These are phyloP conservation scores for Neurospora sp. DNA, from an alignment of 2,329 filamentous ascomycete species.

Conservation along the genomic window DNA sequence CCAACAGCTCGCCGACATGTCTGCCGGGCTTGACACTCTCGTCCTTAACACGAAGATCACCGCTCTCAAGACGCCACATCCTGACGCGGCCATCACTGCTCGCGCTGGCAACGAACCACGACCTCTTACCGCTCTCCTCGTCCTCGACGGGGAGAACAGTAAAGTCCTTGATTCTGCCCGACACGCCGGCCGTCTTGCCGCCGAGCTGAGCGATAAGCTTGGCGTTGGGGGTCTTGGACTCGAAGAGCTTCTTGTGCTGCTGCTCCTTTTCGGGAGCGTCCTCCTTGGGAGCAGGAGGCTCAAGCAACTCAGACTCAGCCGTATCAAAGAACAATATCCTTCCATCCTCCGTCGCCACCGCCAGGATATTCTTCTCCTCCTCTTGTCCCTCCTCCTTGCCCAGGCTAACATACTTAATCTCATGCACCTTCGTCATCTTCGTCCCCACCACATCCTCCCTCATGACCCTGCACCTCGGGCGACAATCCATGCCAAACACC, in stretches of 20 bases:
- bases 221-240: slow-evolving; percentile 41
- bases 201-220: slow-evolving; percentile 69
- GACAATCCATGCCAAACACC: slow-evolving; percentile 82
- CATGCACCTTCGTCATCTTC: slow-evolving; percentile 66
- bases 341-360: slow-evolving; percentile 84
- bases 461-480: slow-evolving; percentile 64
- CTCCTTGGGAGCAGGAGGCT: slow-evolving; percentile 17
- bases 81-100: slow-evolving; percentile 82
- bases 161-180: slow-evolving; percentile 81
- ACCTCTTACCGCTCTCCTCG: slow-evolving; percentile 27
- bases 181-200: slow-evolving; percentile 57
- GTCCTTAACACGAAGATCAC: slow-evolving; percentile 28
- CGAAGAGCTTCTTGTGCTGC: slow-evolving; percentile 20
- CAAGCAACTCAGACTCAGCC: slow-evolving; percentile 34
- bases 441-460: slow-evolving; percentile 56
- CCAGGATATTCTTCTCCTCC: slow-evolving; percentile 41
- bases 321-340: slow-evolving; percentile 77
- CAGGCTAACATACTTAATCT: slow-evolving; percentile 57
- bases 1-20: slow-evolving; percentile 56
- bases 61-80: slow-evolving; percentile 55
- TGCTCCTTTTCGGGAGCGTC: slow-evolving; percentile 5
- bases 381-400: slow-evolving; percentile 29
- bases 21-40: slow-evolving; percentile 15
- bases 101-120: slow-evolving; percentile 57
- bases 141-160: slow-evolving; percentile 44